These are phyloP conservation scores for Tetrapyrgos nigripes DNA, from an alignment of 1,284 basidiomycete species.

Conservation along the genomic window DNA sequence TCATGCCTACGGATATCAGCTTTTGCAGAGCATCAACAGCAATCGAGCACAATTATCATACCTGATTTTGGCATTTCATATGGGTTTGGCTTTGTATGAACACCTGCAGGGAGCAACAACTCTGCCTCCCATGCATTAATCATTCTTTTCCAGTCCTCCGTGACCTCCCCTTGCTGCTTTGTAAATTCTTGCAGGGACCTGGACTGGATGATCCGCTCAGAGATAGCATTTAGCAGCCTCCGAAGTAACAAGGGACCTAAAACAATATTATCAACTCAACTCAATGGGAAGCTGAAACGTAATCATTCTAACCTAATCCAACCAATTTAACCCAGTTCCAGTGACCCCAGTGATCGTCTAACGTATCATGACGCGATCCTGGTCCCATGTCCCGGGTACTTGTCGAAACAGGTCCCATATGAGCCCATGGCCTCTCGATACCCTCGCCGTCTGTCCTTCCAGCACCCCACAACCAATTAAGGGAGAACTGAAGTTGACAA, in stretches of 20 bases:
- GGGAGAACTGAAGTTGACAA: slow-evolving; percentile 27
- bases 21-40: background rate
- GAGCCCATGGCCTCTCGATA: too few species aligned
- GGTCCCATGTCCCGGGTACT: too few species aligned
- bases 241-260: background rate
- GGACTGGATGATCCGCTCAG: background rate
- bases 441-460: too few species aligned
- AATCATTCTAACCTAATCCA: background rate
- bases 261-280: background rate
- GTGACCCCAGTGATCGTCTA: too few species aligned
- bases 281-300: background rate
- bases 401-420: too few species aligned
- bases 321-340: slow-evolving; percentile 34
- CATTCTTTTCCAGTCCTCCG: slow-evolving; percentile 22
- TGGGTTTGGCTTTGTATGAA: slow-evolving; percentile 24
- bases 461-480: too few species aligned
- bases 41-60: background rate
- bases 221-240: background rate
- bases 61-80: slow-evolving; percentile 18
- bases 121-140: slow-evolving; percentile 32
- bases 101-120: background rate
- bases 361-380: too few species aligned
- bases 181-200: background rate
- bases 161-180: background rate
- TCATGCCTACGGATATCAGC: slow-evolving; percentile 8